A percentile compares a stretch with the other conserved stretches of the same genome.
Conservation (phyloP, 2,329 filamentous ascomycete species). For the Pestalotiopsis sp. region DNA sequence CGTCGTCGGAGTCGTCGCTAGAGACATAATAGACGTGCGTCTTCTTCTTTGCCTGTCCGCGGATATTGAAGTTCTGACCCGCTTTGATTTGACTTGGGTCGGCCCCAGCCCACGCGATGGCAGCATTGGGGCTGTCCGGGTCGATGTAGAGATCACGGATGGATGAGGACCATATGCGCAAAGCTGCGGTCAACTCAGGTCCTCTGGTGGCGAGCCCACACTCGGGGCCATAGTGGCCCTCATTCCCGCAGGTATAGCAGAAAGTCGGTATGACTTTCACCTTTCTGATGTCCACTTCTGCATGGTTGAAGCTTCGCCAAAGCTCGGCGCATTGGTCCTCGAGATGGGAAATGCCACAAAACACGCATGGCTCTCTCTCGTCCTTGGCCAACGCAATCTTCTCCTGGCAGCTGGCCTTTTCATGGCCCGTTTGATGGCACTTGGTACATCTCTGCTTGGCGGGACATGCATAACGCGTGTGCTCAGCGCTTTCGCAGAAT, state of each 20-base stretch:
- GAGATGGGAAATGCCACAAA: constrained; percentile 61
- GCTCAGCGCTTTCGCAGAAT: constrained; percentile 46
- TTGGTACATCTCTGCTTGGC: constrained; percentile 53
- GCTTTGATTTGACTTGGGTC: constrained; percentile 2
- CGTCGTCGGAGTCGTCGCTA: constrained; percentile 34
- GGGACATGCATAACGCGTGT: constrained; percentile 55
- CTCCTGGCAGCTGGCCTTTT: constrained; percentile 51
- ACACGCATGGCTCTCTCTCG: constrained; percentile 60
- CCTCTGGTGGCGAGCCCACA: constrained; percentile 40
- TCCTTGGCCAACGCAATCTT: constrained; percentile 54
- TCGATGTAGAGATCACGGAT: constrained; percentile 55
- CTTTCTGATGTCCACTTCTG: constrained; percentile 41
- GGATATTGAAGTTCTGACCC: constrained; percentile 24
- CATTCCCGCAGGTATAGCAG: constrained; percentile 58
- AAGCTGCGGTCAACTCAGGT: constrained; percentile 23
- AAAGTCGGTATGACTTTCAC: constrained; percentile 51
- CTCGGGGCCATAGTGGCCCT: constrained; percentile 59
- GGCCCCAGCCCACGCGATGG: constrained; percentile 34
- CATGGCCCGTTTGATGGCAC: constrained; percentile 66
- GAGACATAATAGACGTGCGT: constrained; percentile 33
- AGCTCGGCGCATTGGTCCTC: constrained; percentile 62
- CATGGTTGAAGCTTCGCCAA: constrained; percentile 58
- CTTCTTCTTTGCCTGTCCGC: constrained; percentile 25
- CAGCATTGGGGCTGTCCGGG: constrained; percentile 37
- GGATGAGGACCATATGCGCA: constrained; percentile 53